A percentile compares a stretch with the other conserved stretches of the same genome.
phyloP scores from a whole-genome alignment of 148 eudicot species.

The Heliamphora exappendiculata region DNA sequence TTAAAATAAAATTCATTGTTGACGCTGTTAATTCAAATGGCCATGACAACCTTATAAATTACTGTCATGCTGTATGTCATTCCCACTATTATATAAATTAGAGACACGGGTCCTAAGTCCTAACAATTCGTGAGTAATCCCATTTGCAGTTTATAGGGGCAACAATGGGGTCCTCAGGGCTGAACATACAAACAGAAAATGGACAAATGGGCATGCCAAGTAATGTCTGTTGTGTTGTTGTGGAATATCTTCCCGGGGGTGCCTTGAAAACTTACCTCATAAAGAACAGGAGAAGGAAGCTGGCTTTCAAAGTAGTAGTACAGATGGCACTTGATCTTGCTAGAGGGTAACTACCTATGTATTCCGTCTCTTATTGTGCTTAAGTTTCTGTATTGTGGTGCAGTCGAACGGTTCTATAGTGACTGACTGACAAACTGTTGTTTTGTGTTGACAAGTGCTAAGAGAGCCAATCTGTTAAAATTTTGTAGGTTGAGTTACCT shows the following conservation, averaged over 20 bases:
- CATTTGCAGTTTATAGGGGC: slow-evolving; percentile 74
- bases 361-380: neutral
- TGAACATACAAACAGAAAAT: slow-evolving; percentile 64
- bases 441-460: slow-evolving; percentile 6
- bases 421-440: neutral
- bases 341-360: slow-evolving; percentile 47
- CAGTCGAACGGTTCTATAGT: neutral
- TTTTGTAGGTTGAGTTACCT: slow-evolving; percentile 81
- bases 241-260: slow-evolving; percentile 80
- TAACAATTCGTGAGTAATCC: slow-evolving; percentile 4
- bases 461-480: neutral
- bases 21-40: neutral
- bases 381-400: neutral
- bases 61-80: neutral
- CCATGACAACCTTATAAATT: neutral
- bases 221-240: slow-evolving; percentile 76
- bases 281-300: slow-evolving; percentile 66
- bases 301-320: slow-evolving; percentile 71
- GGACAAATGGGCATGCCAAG: slow-evolving; percentile 82
- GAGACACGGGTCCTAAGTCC: neutral
- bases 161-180: slow-evolving; percentile 72
- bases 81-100: neutral
- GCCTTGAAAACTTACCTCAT: slow-evolving; percentile 69
- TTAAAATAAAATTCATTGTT: neutral
- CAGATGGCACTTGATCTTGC: slow-evolving; percentile 88